Evolutionary conservation across 768 basidiomycete genomes (phyloP), one percentile per base, ranked within the genome.

Genomic region (Suillus lakei): DNA sequence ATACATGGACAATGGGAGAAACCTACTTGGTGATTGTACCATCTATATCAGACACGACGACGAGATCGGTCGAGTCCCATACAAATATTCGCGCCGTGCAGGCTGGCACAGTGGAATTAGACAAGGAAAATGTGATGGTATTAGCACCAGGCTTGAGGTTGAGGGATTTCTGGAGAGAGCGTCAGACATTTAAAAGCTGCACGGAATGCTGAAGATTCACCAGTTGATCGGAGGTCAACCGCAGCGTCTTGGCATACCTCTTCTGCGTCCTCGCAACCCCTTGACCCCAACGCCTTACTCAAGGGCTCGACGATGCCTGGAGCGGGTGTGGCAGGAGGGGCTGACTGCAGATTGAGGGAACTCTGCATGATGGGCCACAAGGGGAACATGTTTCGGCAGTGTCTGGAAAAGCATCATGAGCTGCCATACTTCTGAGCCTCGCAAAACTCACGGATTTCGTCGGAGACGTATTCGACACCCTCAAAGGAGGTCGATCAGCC

Each of bases 41-140:
- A 73, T 99, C 98, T 66, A 99, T 99, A 73, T 99, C 98, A 48
- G 96, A 98, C 46, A 99, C 88, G 30, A 99, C 92, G 26, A 99
- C 87, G 3, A 85, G 84, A 72, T 98, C 96, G 3, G 89, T 89
- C n/a, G 89, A 86, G 64, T 98, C 93, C 96, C 96, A 99, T 28
- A 99, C 84, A 70, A 99, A 99, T 66, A 99, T 93, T 5, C 95
- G 85, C 23, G 98, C 94, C 2, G 95, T 90, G 65, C 96, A 97
- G 4, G 91, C 93, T 2, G 92, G 86, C 1, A 84, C 85, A 5
- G 93, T 93, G 1, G 92, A 89, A 4, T 91, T 85, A 15, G 93
- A 93, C 46, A 98, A 86, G 1, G 96, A 96, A 75, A 99, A 99
- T 0, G 96, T 95, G 67, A 99, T 91, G 2, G 91, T 85, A 72